Percentiles rank a stretch among this genome's conserved stretches.
phyloP scores from a whole-genome alignment of 257 asterid genomes.

The Nicotiana tabacum region DNA sequence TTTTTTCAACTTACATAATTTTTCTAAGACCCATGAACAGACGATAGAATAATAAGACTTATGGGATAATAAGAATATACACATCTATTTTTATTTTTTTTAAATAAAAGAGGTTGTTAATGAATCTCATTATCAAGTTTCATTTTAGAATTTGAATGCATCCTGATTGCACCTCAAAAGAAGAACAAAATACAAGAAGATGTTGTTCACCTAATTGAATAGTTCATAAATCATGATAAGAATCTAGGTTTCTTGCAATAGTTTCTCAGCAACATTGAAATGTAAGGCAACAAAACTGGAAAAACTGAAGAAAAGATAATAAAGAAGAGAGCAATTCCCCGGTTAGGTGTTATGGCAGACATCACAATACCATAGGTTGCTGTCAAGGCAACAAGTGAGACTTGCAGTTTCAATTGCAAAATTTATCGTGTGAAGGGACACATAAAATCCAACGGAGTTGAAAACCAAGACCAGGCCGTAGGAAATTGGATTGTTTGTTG shows the following conservation, averaged over 20 bases:
- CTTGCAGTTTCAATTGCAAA: conserved; percentile 33
- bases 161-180: background rate
- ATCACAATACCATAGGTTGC: conserved; percentile 37
- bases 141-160: background rate
- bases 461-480: conserved; percentile 17
- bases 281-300: conserved; percentile 12
- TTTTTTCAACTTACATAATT: too few species aligned
- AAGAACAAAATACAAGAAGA: background rate
- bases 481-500: background rate
- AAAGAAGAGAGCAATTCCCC: background rate
- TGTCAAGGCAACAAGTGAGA: conserved; percentile 30
- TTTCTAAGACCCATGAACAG: too few species aligned
- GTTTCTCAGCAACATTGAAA: conserved; percentile 16
- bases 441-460: conserved; percentile 45
- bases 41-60: too few species aligned
- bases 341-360: conserved; percentile 27
- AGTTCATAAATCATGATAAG: background rate
- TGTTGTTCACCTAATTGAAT: background rate
- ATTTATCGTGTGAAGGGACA: conserved; percentile 38
- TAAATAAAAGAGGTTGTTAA: background rate
- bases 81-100: too few species aligned
- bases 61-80: too few species aligned
- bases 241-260: background rate
- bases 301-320: conserved; percentile 11
- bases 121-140: background rate